Evolutionary conservation across 768 basidiomycete species (phyloP), one percentile per base, ranked within the genome.

Genomic region (Xerocomellus chrysenteron): DNA sequence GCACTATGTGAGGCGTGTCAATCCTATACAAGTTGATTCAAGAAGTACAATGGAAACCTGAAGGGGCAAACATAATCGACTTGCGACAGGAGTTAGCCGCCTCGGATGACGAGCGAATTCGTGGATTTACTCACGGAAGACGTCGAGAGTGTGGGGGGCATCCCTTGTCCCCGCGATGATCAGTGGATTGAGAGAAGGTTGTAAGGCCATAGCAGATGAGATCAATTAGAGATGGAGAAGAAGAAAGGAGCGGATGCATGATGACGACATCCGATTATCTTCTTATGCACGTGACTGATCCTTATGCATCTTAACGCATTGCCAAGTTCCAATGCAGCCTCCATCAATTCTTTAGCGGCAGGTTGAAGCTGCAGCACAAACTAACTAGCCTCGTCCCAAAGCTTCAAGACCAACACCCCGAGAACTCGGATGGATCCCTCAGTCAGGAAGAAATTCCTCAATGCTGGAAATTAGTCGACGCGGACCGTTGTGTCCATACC

Each of bases 41-140:
- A 45, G 17, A 54, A 32, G 11, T 12, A 36, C 1, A 21, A 35
- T 12, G 10, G 17, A 26, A 39, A 86, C 87, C 87, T 90, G 79
- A 77, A 93, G 1, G 91, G 91, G 63, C 92, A 94, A 63, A 92
- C 89, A 70, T 90, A 92, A 72, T 93, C 92, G 74, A 92, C 90
- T 92, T 60, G 1, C 7, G 36, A 54, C 16, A 40, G 14, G 11
- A 40, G 17, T 14, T 54, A 55, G 47, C 19, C 16, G 28, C 50
- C 21, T 42, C 1, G 35, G 11, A 11, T 11, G 17, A 37, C 43
- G 19, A 16, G 33, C 24, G 19, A 12, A 24, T 45, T 42, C 7
- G 2, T 17, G 17, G 42, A 14, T 21, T 49, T 1, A 68, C 88
- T 65, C 65, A 88, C 89, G 69, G 72, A 90, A 93, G 55, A 92